A percentile compares a stretch with the other conserved stretches of the same genome.
Conservation (phyloP, 805 yeast species). For the Kregervanrija delftensis region DNA sequence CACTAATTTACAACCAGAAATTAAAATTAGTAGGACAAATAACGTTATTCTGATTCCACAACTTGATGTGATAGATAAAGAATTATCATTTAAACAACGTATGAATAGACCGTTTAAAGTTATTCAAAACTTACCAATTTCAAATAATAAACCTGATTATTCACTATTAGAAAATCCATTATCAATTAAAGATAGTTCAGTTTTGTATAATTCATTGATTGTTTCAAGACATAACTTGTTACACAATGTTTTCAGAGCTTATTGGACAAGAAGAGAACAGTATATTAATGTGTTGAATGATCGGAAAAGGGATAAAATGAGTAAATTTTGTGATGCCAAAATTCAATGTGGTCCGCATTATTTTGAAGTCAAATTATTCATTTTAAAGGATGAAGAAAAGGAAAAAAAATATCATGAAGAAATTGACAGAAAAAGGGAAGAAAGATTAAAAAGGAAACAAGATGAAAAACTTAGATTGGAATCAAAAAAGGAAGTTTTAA, state of each 20-base stretch:
- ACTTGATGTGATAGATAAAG: slow-evolving; percentile 25
- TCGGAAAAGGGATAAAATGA: slow-evolving; percentile 71
- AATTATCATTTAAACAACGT: slow-evolving; percentile 23
- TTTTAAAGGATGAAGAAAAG: slow-evolving; percentile 73
- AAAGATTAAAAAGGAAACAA: slow-evolving; percentile 27
- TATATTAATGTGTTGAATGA: slow-evolving; percentile 42
- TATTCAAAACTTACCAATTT: slow-evolving; percentile 60
- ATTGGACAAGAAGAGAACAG: slow-evolving; percentile 53
- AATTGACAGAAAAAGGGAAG: slow-evolving; percentile 23
- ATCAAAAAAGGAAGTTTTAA: slow-evolving; percentile 8
- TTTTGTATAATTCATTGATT: slow-evolving; percentile 61
- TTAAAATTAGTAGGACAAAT: slow-evolving; percentile 13
- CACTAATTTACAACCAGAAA: not conserved
- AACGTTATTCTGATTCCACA: slow-evolving; percentile 23
- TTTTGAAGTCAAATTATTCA: slow-evolving; percentile 70
- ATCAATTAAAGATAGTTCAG: slow-evolving; percentile 65
- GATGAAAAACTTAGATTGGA: slow-evolving; percentile 19
- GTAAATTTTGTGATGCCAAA: slow-evolving; percentile 72
- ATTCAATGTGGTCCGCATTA: slow-evolving; percentile 77
- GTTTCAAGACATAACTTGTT: slow-evolving; percentile 68
- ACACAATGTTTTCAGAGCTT: slow-evolving; percentile 62
- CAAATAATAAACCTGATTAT: slow-evolving; percentile 49
- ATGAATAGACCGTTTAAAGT: slow-evolving; percentile 55
- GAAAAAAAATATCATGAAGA: slow-evolving; percentile 36
- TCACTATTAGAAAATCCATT: slow-evolving; percentile 58